Base-by-base conservation (phyloP, 1,139 yeast species). In the Pichia cactophila region DNA sequence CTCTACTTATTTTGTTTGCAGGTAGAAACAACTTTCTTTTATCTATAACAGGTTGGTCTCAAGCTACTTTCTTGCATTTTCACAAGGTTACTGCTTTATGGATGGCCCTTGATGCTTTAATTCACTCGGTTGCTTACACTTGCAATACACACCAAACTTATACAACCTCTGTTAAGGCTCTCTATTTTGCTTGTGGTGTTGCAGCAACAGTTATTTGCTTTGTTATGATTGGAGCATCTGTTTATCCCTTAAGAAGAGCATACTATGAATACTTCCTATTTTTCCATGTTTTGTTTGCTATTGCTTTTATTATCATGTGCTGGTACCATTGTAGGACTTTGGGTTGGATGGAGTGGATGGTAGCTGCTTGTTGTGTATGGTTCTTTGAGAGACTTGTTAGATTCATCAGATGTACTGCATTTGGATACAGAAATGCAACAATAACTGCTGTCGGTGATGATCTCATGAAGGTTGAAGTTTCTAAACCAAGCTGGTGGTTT, bases 21-120 rank as follows among this genome's bases (percentile, higher is more conserved):
- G 85, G 86, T 6, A 69, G 89, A 54, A 83, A 83, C 61, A 82
- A 81, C 60, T 63, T 82, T 47, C 62, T 83, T 39, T 73, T 78
- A 53, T 72, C 72, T 68, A 47, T 78, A 16, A 80, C 88, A 0
- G 78, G 83, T 31, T 78, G 86, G 80, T 74, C 80, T 43, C 77
- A 73, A 56, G 72, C 81, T 10, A 72, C 81, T 0, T 81, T 78
- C 56, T 73, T 78, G 17, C 70, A 78, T 14, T 75, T 73, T 55
- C 88, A 83, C 60, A 69, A 81, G 54, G 79, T 84, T 82, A 58
- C 79, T 5, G 78, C 84, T 1, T 64, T 85, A 48, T 61, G 74
- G n/a, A 64, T 74, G 52, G 65, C 77, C 38, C 35, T 62, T 9
- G 55, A 61, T 40, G 60, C 66, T 2, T 11, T 57, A 12, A 54